Conservation (phyloP, 2,329 filamentous ascomycete species). For the Pseudogymnoascus sp. region DNA sequence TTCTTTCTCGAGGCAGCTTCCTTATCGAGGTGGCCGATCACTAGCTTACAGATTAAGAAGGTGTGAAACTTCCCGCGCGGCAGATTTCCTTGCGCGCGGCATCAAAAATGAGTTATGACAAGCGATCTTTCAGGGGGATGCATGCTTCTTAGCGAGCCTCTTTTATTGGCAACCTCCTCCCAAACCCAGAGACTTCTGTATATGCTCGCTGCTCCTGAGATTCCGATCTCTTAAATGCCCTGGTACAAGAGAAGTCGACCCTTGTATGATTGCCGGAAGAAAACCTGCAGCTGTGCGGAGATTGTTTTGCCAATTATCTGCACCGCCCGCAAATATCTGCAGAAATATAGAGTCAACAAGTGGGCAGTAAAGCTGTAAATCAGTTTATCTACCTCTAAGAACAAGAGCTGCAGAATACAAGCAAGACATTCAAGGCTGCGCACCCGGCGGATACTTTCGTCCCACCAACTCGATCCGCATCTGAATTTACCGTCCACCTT, state of each 20-base stretch:
- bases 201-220: background rate
- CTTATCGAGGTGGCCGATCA: background rate
- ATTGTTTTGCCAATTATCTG: background rate
- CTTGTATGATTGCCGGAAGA: background rate
- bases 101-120: background rate
- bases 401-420: conserved; percentile 11
- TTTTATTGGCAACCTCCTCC: background rate
- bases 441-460: background rate
- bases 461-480: background rate
- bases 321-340: background rate
- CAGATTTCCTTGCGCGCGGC: background rate
- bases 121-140: background rate
- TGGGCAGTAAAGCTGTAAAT: background rate
- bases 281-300: background rate
- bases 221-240: background rate
- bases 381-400: conserved; percentile 6
- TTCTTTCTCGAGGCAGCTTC: background rate
- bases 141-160: background rate
- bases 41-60: background rate
- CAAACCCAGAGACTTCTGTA: background rate
- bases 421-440: conserved; percentile 6
- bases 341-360: background rate
- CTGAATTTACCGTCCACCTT: background rate
- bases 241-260: background rate
- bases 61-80: background rate